A percentile compares a stretch with the other conserved stretches of the same genome.
Evolutionary conservation across 768 basidiomycete species (phyloP).

Genomic region (Pholiota microspora): DNA sequence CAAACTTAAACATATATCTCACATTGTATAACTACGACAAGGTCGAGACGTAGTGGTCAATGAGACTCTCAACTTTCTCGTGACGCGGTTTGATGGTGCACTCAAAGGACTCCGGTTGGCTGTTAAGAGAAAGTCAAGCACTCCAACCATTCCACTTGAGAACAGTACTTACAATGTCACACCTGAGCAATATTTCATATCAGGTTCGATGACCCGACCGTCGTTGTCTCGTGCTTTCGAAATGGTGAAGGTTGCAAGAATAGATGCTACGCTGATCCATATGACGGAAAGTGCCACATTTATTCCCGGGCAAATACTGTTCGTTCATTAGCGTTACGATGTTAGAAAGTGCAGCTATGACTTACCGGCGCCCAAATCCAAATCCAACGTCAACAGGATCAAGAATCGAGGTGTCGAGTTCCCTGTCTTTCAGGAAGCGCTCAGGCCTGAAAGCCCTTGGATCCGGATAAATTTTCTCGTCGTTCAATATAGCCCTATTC

Average conservation of each 20-base stretch:
- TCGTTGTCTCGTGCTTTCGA: constrained; percentile 22
- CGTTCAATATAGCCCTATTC: constrained; percentile 29
- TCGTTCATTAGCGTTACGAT: not conserved
- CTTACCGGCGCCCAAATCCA: constrained; percentile 37
- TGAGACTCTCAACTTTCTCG: constrained; percentile 18
- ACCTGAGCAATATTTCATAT: constrained; percentile 14
- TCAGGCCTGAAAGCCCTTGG: constrained; percentile 37
- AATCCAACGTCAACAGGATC: constrained; percentile 35
- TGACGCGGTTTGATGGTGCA: constrained; percentile 29
- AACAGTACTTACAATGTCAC: constrained; percentile 15
- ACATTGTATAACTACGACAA: not conserved
- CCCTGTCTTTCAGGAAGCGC: constrained; percentile 40
- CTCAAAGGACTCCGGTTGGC: constrained; percentile 26
- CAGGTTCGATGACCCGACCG: constrained; percentile 19
- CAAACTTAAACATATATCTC: not conserved
- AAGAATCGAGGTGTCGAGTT: constrained; percentile 26
- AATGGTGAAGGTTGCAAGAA: constrained; percentile 33
- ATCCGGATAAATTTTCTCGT: constrained; percentile 27
- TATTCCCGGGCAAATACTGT: constrained; percentile 16
- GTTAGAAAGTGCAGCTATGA: not conserved
- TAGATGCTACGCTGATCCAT: constrained; percentile 25
- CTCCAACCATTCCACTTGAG: not conserved
- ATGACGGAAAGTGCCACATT: constrained; percentile 26
- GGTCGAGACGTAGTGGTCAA: not conserved
- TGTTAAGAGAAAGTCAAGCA: constrained; percentile 1